Evolutionary conservation across 1,284 basidiomycete species (phyloP).

Genomic region (Ceratobasidium sp.): DNA sequence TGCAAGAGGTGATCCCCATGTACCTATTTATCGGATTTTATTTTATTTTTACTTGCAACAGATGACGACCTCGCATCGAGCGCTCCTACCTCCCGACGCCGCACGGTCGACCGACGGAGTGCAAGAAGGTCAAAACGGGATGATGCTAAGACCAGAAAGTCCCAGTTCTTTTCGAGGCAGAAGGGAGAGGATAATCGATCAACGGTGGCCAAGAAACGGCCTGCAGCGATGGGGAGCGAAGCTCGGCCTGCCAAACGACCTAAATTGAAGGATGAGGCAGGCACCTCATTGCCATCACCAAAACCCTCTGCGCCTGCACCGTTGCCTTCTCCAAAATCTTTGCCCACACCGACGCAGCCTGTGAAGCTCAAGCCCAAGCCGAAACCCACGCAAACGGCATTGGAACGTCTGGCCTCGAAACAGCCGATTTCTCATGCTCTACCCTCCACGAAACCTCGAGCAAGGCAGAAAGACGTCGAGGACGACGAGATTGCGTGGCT

Average conservation of each 20-base stretch:
- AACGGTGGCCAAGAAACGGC: slow-evolving; percentile 16
- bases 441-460: slow-evolving; percentile 49
- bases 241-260: slow-evolving; percentile 26
- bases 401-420: background rate
- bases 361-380: background rate
- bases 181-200: background rate
- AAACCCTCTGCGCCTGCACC: background rate
- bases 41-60: background rate
- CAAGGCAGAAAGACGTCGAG: slow-evolving; percentile 67
- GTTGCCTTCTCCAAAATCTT: background rate
- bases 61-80: slow-evolving; percentile 33
- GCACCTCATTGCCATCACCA: background rate
- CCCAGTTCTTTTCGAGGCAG: slow-evolving; percentile 20
- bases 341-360: background rate
- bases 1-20: slow-evolving; percentile 5
- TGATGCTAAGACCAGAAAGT: slow-evolving; percentile 14
- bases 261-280: slow-evolving; percentile 21
- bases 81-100: slow-evolving; percentile 9
- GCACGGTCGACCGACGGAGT: slow-evolving; percentile 5
- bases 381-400: background rate
- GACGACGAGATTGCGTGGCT: slow-evolving; percentile 82
- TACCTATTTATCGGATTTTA: background rate
- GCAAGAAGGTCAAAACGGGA: slow-evolving; percentile 35
- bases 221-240: background rate
- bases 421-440: background rate